Evolutionary conservation across 2,329 filamentous ascomycete genomes (phyloP).

Genomic region (Septoria linicola): DNA sequence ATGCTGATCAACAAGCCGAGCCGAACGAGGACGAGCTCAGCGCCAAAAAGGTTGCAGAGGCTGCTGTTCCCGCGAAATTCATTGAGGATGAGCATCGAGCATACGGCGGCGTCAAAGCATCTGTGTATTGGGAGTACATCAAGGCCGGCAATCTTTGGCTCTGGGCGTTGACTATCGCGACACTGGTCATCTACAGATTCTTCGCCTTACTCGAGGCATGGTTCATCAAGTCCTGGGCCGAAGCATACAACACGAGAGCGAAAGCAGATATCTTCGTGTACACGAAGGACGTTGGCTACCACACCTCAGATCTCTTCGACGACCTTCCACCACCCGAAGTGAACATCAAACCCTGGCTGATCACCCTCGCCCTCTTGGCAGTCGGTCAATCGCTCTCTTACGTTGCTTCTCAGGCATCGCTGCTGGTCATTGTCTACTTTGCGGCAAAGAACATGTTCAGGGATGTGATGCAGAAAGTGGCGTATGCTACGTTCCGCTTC

Average conservation of each 20-base stretch:
- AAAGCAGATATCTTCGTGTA: conserved; percentile 19
- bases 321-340: conserved; percentile 64
- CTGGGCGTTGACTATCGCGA: conserved; percentile 66
- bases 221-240: conserved; percentile 85
- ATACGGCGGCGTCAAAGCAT: conserved; percentile 70
- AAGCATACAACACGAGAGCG: conserved; percentile 58
- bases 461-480: conserved; percentile 69
- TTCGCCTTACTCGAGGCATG: conserved; percentile 68
- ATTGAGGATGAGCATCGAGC: conserved; percentile 74
- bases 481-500: conserved; percentile 80
- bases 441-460: conserved; percentile 75
- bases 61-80: conserved; percentile 68
- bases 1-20: conserved; percentile 11
- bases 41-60: conserved; percentile 43
- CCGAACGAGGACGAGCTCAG: conserved; percentile 31
- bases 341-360: conserved; percentile 72
- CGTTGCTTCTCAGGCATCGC: conserved; percentile 62
- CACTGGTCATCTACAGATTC: conserved; percentile 64
- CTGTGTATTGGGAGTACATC: conserved; percentile 82
- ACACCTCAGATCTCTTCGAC: conserved; percentile 42
- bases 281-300: conserved; percentile 18
- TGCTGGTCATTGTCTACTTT: conserved; percentile 75
- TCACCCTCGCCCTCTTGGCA: conserved; percentile 67
- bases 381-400: conserved; percentile 59
- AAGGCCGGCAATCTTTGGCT: conserved; percentile 72